Evolutionary conservation across 345 rosid species (phyloP).

Genomic region (Gossypium ekmanianum): DNA sequence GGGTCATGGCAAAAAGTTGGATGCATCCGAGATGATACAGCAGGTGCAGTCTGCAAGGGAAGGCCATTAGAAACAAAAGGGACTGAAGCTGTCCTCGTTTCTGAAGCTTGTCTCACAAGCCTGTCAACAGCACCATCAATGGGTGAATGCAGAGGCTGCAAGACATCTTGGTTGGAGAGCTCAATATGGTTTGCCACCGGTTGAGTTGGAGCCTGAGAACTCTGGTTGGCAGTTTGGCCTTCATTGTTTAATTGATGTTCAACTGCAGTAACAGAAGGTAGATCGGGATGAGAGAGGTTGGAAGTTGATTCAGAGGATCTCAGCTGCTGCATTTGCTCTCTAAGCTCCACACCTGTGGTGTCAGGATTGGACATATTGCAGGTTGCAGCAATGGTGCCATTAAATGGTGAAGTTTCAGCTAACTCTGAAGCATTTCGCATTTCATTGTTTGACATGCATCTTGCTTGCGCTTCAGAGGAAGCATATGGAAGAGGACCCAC

Average conservation of each 20-base stretch:
- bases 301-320: constrained; percentile 12
- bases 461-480: constrained; percentile 31
- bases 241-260: constrained; percentile 24
- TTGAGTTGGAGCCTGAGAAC: constrained; percentile 17
- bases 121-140: constrained; percentile 20
- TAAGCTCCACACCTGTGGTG: neutral
- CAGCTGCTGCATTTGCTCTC: constrained; percentile 16
- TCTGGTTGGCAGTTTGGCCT: constrained; percentile 4
- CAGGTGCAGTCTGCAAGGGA: constrained; percentile 23
- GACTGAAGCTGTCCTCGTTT: constrained; percentile 19
- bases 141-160: constrained; percentile 19
- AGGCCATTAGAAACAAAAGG: constrained; percentile 20
- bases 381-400: constrained; percentile 21
- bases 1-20: constrained; percentile 34
- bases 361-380: constrained; percentile 14
- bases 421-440: constrained; percentile 20
- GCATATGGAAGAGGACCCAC: constrained; percentile 25
- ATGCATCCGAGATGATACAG: constrained; percentile 26
- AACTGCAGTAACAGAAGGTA: constrained; percentile 21
- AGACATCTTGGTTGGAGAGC: constrained; percentile 15
- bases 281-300: constrained; percentile 8
- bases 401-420: constrained; percentile 22
- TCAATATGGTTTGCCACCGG: constrained; percentile 17
- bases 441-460: constrained; percentile 26
- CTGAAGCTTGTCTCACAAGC: constrained; percentile 17